Evolutionary conservation across 2,329 filamentous ascomycete genomes (phyloP), one percentile per base, ranked within the genome.

Genomic region (Phaeosphaeria sp.): DNA sequence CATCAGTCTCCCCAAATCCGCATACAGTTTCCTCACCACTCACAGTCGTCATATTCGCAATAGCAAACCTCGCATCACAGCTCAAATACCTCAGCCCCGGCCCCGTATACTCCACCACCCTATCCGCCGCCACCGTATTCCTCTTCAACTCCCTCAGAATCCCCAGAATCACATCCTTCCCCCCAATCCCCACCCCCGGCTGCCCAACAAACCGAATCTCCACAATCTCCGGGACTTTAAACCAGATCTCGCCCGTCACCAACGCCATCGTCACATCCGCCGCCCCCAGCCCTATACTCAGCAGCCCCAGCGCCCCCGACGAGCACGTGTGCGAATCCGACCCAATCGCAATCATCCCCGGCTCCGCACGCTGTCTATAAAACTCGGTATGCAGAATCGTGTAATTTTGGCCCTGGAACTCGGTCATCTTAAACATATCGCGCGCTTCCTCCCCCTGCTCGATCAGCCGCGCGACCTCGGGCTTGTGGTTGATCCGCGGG

Each of bases 341-440:
- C 0, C 80, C 81, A 17, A 83, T 72, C 3, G 79, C 66, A 0
- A 83, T 61, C 69, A 76, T 77, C 1, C 81, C 81, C 0, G 81
- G 81, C 63, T 82, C 76, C 2, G 79, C 78, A 43, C 80, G 63
- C 57, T 81, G 75, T 7, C 81, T 71, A 33, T 33, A 33, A 36
- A 83, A 83, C 50, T 83, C 81, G 0, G 80, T 82, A 55, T 83
- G 81, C 69, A 83, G 76, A 30, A 82, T 82, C 13, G 77, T 82
- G 49, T 48, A 53, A 18, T 53, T 43, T 82, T 78, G 48, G n/a
- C 18, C 30, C 36, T 40, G 20, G 9, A 25, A 40, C 22, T 42
- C 48, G 3, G 78, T 82, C 75, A 82, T 75, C 59, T 80, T 81
- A 65, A 79, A 81, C 13, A 25, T 18, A n/a, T 70, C 54, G 51